Evolutionary conservation across 352 stramenopile species (phyloP), one percentile per base, ranked within the genome.

Genomic region (Pelagophyceae sp.): DNA sequence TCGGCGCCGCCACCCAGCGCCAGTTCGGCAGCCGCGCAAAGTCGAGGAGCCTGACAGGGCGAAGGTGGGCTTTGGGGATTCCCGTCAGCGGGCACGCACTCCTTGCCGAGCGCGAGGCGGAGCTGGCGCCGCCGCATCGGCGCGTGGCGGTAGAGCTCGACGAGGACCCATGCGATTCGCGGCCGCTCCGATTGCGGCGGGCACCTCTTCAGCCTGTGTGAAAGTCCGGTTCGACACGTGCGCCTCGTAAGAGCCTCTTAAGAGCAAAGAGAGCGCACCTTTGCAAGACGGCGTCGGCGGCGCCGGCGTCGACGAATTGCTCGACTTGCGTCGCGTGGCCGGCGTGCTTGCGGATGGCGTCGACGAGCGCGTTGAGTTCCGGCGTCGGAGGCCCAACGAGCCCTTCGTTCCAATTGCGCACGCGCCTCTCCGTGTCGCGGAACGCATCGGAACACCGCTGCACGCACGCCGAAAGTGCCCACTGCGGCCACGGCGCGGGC

Each of bases 401-500:
- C 29, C 61, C 61, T 38, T 71, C 61, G 61, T 71, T 71, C 61
- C 61, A 71, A 25, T 71, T 71, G 1, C 61, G 17, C 33, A 71
- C 61, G 29, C 61, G 61, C 33, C 38, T 38, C 61, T 71, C 61
- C 23, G 23, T 31, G 11, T 67, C 58, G 45, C 11, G 11, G 23
- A 67, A 31, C 58, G 15, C 58, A 11, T 11, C 58, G 11, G 11
- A 27, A 11, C 15, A 27, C 58, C 31, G 5, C 5, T 15, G 11
- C 23, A 67, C 58, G 58, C 11, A 11, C 11, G 45, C 45, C 11
- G 45, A 11, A 11, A 54, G 11, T 11, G 45, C 45, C 45, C 45
- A 54, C 45, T 11, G 45, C 11, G 45, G 45, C 45, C 45, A 54
- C 11, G 45, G 45, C 45, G 45, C 45, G 11, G 45, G 11, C 45